Conservation (phyloP, 495 filamentous ascomycete species). For the Lichina pygmaea region DNA sequence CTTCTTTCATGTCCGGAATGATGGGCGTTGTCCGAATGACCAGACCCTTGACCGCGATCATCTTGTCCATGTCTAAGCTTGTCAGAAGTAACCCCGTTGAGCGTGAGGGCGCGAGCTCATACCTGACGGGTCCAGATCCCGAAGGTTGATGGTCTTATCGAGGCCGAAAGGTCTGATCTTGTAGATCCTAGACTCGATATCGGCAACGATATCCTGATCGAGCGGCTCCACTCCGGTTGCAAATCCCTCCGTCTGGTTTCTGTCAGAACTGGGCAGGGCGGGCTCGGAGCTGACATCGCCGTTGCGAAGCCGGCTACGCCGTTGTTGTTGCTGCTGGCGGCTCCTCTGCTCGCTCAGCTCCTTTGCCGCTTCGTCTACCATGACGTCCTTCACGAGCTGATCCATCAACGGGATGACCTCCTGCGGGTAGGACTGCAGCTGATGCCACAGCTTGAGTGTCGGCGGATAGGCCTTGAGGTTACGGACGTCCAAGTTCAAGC, state of each 20-base stretch:
- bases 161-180: slow-evolving; percentile 79
- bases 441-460: slow-evolving; percentile 84
- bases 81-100: slow-evolving; percentile 6
- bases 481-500: slow-evolving; percentile 63
- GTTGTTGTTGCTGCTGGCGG: slow-evolving; percentile 22
- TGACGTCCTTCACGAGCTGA: slow-evolving; percentile 70
- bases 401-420: slow-evolving; percentile 97
- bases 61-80: slow-evolving; percentile 63
- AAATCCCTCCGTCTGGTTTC: background rate
- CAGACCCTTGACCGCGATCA: slow-evolving; percentile 85
- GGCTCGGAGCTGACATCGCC: slow-evolving; percentile 41
- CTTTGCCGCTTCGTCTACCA: slow-evolving; percentile 67
- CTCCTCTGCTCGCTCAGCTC: slow-evolving; percentile 45
- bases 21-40: slow-evolving; percentile 90
- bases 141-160: slow-evolving; percentile 67
- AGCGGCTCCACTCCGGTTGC: slow-evolving; percentile 23
- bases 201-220: slow-evolving; percentile 13
- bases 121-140: slow-evolving; percentile 76
- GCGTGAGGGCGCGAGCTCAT: slow-evolving; percentile 6
- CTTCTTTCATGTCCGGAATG: slow-evolving; percentile 93
- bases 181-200: slow-evolving; percentile 46
- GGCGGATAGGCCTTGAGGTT: slow-evolving; percentile 86
- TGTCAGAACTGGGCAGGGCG: slow-evolving; percentile 47
- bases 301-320: slow-evolving; percentile 11
- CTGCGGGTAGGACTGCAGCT: slow-evolving; percentile 71